Evolutionary conservation across 2,329 filamentous ascomycete genomes (phyloP), one percentile per base, ranked within the genome.

Genomic region (Calonectria henricotiae): DNA sequence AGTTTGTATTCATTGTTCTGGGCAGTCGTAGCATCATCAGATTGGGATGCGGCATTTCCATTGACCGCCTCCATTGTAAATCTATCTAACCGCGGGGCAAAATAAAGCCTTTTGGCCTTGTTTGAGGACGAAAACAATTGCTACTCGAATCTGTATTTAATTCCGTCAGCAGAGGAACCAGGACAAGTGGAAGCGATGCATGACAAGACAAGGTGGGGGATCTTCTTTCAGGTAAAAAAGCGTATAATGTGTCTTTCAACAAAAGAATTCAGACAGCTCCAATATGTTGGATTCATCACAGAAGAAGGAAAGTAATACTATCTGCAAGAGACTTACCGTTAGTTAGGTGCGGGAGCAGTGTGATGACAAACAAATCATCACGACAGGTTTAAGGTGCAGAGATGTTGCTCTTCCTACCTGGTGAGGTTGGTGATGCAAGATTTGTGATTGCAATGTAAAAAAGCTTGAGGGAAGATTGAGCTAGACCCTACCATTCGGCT

Each of bases 1-100:
- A 99, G 89, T 84, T 96, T 98, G 88, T 92, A 98, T 63, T 88
- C 89, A n/a, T 85, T 85, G 30, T 86, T 83, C 20, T 86, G 86
- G 49, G 88, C 86, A 15, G 85, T 82, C 30, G 85, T 83, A 65
- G 85, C 85, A 68, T 87, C 86, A 67, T 83, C 80, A 44, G 78
- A 73, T 39, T 83, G 72, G 23, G 78, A 71, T 4, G 80, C 69
- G 35, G 77, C 71, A 46, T 79, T 77, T 66, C 84, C 86, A 70
- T 86, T 87, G 32, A 80, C 72, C 44, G 75, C 77, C 66, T 88
- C 87, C 86, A 85, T 84, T 15, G 62, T 74, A 67, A 65, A 62
- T 68, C 62, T 68, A 55, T 70, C 67, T 77, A 74, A 62, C 71
- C 70, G 62, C 73, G 70, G 46, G 54, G 37, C 46, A 41, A 47